phyloP scores from a whole-genome alignment of 352 stramenopile genomes.

The Aphanomyces euteiches region DNA sequence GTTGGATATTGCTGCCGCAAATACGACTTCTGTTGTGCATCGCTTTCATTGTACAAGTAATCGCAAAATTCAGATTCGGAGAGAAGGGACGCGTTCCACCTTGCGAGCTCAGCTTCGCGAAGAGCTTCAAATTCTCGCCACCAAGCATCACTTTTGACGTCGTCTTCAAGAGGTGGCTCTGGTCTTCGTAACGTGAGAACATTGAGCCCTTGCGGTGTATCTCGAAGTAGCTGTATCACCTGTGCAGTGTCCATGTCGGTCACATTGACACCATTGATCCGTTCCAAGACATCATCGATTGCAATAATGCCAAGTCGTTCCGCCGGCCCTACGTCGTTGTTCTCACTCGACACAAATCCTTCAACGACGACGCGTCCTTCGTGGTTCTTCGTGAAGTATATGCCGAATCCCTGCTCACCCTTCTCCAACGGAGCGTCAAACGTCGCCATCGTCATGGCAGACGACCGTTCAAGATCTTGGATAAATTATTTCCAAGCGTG shows the following conservation, averaged over 20 bases:
- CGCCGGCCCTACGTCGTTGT: constrained; percentile 7
- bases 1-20: constrained; percentile 27
- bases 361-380: constrained; percentile 14
- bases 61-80: constrained; percentile 26
- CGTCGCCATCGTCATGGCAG: not conserved
- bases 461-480: constrained; percentile 22
- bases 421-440: constrained; percentile 22
- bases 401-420: constrained; percentile 28
- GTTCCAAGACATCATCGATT: constrained; percentile 19
- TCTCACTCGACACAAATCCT: constrained; percentile 4
- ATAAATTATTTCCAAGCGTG: not conserved
- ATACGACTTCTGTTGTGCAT: constrained; percentile 28
- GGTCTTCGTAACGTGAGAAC: constrained; percentile 19
- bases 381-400: constrained; percentile 20
- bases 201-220: constrained; percentile 8
- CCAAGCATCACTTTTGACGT: not conserved
- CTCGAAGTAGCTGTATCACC: constrained; percentile 14
- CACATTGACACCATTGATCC: constrained; percentile 25
- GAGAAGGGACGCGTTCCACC: constrained; percentile 9
- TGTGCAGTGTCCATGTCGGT: constrained; percentile 1
- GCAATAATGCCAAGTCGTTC: constrained; percentile 17
- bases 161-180: not conserved
- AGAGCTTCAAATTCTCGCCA: constrained; percentile 27
- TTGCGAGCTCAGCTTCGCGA: not conserved
- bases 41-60: constrained; percentile 5